phyloP scores from a whole-genome alignment of 2,329 filamentous ascomycete genomes.

The Alternaria alternata region DNA sequence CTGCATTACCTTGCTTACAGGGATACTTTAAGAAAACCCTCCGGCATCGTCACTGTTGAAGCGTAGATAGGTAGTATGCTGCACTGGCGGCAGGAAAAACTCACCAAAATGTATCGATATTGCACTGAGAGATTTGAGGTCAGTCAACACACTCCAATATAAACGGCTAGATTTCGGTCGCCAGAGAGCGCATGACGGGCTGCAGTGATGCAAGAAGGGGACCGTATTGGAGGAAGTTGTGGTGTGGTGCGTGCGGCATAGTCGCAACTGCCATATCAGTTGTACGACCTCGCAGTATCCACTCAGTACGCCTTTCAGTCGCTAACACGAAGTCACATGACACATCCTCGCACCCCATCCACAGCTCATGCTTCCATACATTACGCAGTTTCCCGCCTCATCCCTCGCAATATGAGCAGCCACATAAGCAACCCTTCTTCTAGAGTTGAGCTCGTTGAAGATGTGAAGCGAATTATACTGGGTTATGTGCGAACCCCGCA shows the following conservation, averaged over 20 bases:
- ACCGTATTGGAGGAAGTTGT: not conserved
- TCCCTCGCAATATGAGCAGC: not conserved
- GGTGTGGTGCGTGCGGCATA: not conserved
- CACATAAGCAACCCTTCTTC: not conserved
- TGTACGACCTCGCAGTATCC: not conserved
- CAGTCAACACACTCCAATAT: too few species aligned
- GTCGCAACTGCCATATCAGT: not conserved
- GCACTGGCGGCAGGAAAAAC: too few species aligned
- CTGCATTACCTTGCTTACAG: not conserved
- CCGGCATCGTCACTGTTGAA: too few species aligned
- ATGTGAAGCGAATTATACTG: not conserved
- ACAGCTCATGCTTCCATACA: not conserved
- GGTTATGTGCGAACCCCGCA: not conserved
- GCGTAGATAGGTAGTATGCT: too few species aligned
- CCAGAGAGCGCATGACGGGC: too few species aligned
- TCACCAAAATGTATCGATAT: too few species aligned
- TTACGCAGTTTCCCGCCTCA: not conserved
- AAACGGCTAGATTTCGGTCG: too few species aligned
- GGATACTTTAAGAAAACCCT: too few species aligned
- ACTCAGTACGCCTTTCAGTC: not conserved
- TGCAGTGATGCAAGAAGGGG: not conserved
- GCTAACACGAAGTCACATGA: constrained; percentile 2
- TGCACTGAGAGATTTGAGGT: too few species aligned
- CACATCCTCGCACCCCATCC: not conserved
- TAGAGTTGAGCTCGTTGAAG: not conserved